Base-by-base conservation (phyloP, 2,329 filamentous ascomycete species). In the Alternaria alternata region DNA sequence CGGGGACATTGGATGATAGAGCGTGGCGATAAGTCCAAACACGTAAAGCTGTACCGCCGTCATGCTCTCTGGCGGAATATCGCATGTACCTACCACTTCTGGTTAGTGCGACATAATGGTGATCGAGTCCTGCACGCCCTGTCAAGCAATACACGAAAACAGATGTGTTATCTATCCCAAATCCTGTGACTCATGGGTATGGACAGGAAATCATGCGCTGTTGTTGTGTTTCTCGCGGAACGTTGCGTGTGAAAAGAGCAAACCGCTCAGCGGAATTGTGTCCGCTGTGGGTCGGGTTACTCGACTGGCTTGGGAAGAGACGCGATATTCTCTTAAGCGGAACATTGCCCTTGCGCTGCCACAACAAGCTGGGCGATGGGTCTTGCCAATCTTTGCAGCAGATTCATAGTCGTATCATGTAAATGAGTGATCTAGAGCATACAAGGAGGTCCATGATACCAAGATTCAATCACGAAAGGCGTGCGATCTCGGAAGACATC, bases 71-170 rank as follows among this genome's bases (percentile, higher is more conserved):
- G 30, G 32, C 46, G 46, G 39, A 41, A 34, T 42, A 9, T 57
- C 54, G 54, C 54, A 52, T 57, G 54, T 49, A 57, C 54, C 46
- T 57, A 26, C 54, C n/a, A 18, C 14, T 3, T 43, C 9, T 36
- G 28, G 54, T 34, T 58, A 54, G 49, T n/a, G 49, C 16, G 3
- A 2, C 9, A 7, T 38, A 5, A n/a, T 26, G 32, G n/a, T 39
- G 30, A 34, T 28, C 22, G 43, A 14, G 12, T 34, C 30, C 38
- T 44, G 54, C 47, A 43, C 34, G 32, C 18, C 34, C 22, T 47
- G 42, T 46, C 32, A 28, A 47, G 16, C 24, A 44, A 18, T 53
- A 47, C 30, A 36, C 42, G 28, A 26, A 54, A 24, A 9, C n/a
- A 43, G 38, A 51, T 16, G 12, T 7, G 28, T 57, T 41, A 36